Evolutionary conservation across 805 yeast species (phyloP).

Genomic region (Monosporozyma servazzii): DNA sequence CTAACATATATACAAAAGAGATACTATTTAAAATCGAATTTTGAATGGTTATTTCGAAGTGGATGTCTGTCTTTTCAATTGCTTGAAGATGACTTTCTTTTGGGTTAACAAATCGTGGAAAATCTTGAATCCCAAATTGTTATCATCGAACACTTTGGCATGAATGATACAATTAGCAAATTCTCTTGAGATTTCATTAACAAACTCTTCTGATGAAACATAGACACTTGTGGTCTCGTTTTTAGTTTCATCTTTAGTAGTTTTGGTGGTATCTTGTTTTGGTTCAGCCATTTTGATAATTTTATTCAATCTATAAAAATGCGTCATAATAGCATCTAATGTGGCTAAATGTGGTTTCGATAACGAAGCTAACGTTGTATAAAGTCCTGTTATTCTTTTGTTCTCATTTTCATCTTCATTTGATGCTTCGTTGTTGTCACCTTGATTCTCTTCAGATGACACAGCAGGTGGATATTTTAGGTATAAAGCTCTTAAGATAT

Average conservation of each 20-base stretch:
- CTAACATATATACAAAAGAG: neutral
- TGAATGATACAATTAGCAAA: slow-evolving; percentile 50
- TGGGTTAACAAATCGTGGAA: slow-evolving; percentile 52
- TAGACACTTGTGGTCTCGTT: neutral
- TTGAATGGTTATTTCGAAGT: neutral
- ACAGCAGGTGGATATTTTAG: slow-evolving; percentile 33
- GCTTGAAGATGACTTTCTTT: slow-evolving; percentile 56
- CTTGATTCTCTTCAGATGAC: slow-evolving; percentile 5
- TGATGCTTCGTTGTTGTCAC: slow-evolving; percentile 12
- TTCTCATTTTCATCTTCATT: slow-evolving; percentile 17
- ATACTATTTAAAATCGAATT: neutral
- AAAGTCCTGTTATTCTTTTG: slow-evolving; percentile 50
- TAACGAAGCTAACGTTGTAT: slow-evolving; percentile 55
- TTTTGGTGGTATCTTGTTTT: neutral
- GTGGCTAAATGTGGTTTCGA: slow-evolving; percentile 70
- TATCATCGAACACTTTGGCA: slow-evolving; percentile 41
- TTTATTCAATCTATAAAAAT: slow-evolving; percentile 54
- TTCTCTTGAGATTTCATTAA: slow-evolving; percentile 48
- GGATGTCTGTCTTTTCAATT: slow-evolving; percentile 35
- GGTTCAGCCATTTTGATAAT: slow-evolving; percentile 40
- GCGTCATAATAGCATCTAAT: slow-evolving; percentile 69
- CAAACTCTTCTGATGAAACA: slow-evolving; percentile 32
- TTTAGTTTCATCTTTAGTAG: neutral
- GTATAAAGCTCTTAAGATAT: slow-evolving; percentile 60
- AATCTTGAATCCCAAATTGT: slow-evolving; percentile 49